phyloP scores from a whole-genome alignment of 208 protist genomes.

The Trichomonas vaginalis region DNA sequence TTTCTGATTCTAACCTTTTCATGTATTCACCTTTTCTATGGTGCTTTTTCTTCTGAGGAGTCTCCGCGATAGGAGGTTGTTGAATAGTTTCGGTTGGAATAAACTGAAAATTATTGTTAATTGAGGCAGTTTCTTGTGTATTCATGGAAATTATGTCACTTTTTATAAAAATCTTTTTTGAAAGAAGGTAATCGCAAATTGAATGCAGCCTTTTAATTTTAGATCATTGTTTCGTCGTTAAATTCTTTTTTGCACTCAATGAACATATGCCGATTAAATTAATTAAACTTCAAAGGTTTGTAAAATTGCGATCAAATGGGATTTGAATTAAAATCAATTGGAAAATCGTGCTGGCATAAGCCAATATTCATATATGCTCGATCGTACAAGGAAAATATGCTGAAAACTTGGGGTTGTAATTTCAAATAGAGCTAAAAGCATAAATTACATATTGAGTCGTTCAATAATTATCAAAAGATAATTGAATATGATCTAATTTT shows the following conservation, averaged over 20 bases:
- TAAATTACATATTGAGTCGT: not conserved
- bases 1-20: not conserved
- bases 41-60: not conserved
- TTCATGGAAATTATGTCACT: too few relatives aligned
- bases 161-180: too few relatives aligned
- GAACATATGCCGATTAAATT: not conserved
- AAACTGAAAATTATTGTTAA: too few relatives aligned
- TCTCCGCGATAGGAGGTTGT: too few relatives aligned
- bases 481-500: not conserved
- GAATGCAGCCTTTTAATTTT: not conserved
- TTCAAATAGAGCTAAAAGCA: not conserved
- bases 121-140: too few relatives aligned
- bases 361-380: not conserved
- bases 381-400: not conserved
- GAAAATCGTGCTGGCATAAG: not conserved
- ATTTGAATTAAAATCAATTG: not conserved
- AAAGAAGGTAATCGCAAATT: too few relatives aligned
- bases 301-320: not conserved
- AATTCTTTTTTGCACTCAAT: not conserved
- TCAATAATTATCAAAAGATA: not conserved
- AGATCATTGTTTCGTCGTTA: not conserved
- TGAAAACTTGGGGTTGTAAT: not conserved
- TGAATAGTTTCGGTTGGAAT: too few relatives aligned
- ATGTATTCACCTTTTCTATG: not conserved
- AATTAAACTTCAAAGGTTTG: not conserved